Evolutionary conservation across 331 rosid species (phyloP).

Genomic region (Pyracantha coccinea): DNA sequence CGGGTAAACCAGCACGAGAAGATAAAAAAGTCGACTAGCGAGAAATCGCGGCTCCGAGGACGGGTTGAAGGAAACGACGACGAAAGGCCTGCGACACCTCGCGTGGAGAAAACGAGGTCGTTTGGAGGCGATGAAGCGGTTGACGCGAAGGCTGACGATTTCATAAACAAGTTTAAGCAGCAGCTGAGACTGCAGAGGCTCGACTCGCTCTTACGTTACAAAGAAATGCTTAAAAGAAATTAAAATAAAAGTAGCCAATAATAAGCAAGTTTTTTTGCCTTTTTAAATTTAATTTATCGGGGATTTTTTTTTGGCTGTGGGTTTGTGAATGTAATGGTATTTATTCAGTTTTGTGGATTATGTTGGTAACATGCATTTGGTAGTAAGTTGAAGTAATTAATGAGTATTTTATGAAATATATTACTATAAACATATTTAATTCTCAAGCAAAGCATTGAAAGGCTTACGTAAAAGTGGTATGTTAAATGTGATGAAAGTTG

Average conservation of each 20-base stretch:
- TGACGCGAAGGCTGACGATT: constrained; percentile 77
- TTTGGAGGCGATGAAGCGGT: constrained; percentile 41
- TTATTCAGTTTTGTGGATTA: not conserved
- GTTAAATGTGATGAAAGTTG: no score
- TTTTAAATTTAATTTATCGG: not conserved
- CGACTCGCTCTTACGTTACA: constrained; percentile 22
- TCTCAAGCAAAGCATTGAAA: no score
- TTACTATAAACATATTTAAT: no score
- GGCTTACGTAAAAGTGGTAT: no score
- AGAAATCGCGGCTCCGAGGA: not conserved
- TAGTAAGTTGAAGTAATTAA: not conserved
- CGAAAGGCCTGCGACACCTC: constrained; percentile 27
- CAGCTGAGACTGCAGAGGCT: constrained; percentile 75
- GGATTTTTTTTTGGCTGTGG: not conserved
- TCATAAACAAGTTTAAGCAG: constrained; percentile 67
- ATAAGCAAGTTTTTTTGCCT: not conserved
- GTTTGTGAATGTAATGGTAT: not conserved
- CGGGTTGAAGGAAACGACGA: not conserved
- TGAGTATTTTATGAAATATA: not conserved
- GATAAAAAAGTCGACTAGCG: constrained; percentile 45
- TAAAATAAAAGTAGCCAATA: not conserved
- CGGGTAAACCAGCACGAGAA: constrained; percentile 12
- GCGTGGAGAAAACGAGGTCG: constrained; percentile 13
- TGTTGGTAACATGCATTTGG: not conserved
- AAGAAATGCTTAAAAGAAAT: not conserved